phyloP scores from a whole-genome alignment of 306 rosid species.

The Rosa persica region DNA sequence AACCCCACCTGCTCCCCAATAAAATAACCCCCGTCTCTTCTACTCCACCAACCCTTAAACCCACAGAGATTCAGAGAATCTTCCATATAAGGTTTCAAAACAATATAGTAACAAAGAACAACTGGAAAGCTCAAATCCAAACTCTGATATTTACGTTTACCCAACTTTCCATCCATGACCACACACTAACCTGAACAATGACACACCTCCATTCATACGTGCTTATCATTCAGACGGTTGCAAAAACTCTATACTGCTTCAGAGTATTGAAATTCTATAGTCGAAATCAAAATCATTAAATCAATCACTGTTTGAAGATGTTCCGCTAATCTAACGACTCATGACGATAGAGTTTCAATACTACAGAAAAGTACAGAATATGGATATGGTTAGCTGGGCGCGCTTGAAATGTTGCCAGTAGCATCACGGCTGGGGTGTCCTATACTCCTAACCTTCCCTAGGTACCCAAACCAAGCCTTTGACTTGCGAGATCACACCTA shows the following conservation, averaged over 20 bases:
- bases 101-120: background rate
- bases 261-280: background rate
- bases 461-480: slow-evolving; percentile 49
- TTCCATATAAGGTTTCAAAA: background rate
- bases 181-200: background rate
- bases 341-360: too few species aligned
- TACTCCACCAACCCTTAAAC: too few species aligned
- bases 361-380: too few species aligned
- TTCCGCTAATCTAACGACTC: too few species aligned
- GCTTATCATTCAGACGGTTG: too few species aligned
- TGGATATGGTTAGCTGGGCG: too few species aligned
- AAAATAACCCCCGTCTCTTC: background rate
- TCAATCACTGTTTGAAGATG: too few species aligned
- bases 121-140: background rate
- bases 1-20: slow-evolving; percentile 12
- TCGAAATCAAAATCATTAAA: too few species aligned
- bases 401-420: too few species aligned
- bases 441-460: background rate
- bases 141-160: background rate
- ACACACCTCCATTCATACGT: background rate
- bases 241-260: background rate
- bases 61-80: slow-evolving; percentile 3
- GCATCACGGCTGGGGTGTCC: too few species aligned
- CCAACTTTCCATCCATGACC: background rate
- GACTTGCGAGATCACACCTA: slow-evolving; percentile 66